These are phyloP conservation scores for Hemerocallis citrina DNA, from an alignment of 106 monocot genomes.

Conservation along the genomic window DNA sequence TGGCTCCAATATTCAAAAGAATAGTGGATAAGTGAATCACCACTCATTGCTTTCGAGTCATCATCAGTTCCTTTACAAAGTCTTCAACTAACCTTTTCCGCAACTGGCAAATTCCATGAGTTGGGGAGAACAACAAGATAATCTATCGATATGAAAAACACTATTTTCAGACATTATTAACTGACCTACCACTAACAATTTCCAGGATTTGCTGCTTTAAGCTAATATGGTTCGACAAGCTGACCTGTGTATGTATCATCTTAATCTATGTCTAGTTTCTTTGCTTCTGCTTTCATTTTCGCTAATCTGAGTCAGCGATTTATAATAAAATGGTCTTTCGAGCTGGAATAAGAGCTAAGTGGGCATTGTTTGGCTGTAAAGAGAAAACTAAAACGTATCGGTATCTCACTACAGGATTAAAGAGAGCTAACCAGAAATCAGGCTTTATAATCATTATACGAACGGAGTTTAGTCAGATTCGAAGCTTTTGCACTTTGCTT, in stretches of 20 bases:
- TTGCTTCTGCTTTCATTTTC: neutral
- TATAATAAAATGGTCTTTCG: neutral
- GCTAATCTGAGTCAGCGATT: neutral
- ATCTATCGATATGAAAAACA: no score
- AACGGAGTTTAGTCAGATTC: no score
- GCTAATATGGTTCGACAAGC: neutral
- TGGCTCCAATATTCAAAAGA: neutral
- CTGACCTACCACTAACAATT: neutral
- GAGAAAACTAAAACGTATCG: neutral
- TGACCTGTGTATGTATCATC: neutral
- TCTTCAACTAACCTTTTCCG: neutral
- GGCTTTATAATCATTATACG: no score
- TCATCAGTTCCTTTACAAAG: conserved; percentile 17
- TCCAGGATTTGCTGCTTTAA: neutral
- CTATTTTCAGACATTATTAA: neutral
- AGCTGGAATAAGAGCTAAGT: neutral
- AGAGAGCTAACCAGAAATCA: neutral
- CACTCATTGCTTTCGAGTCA: conserved; percentile 12
- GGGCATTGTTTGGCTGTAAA: neutral
- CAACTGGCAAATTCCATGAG: neutral
- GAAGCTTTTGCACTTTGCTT: no score
- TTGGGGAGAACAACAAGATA: neutral
- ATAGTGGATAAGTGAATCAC: conserved; percentile 15
- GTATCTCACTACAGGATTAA: neutral
- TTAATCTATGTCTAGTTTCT: neutral